Evolutionary conservation across 2,329 filamentous ascomycete species (phyloP).

Genomic region (Apiospora arundinis): DNA sequence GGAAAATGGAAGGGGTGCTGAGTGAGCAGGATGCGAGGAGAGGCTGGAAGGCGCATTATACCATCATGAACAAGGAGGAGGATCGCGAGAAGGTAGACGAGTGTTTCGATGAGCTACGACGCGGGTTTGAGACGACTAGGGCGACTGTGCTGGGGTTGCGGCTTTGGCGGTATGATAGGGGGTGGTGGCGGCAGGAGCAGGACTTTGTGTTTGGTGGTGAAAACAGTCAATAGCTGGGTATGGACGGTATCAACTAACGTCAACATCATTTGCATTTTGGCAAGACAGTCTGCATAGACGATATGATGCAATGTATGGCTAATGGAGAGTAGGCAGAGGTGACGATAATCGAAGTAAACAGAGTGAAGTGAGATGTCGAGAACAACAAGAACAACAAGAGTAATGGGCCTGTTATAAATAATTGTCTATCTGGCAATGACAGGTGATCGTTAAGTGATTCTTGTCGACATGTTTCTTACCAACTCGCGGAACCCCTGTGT

Average conservation of each 20-base stretch:
- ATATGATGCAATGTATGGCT: too few species aligned
- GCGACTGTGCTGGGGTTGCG: background rate
- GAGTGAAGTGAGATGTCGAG: background rate
- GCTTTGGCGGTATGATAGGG: constrained; percentile 18
- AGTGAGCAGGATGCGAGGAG: background rate
- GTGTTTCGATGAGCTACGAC: background rate
- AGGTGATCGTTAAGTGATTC: too few species aligned
- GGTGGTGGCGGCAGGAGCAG: constrained; percentile 1
- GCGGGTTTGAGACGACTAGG: background rate
- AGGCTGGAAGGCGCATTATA: constrained; percentile 9
- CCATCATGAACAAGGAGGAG: constrained; percentile 15
- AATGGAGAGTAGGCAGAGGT: too few species aligned
- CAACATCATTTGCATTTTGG: too few species aligned
- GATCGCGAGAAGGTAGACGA: background rate
- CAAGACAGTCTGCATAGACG: too few species aligned
- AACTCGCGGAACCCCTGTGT: background rate
- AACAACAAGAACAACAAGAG: too few species aligned
- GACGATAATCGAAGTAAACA: background rate
- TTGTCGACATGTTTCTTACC: background rate
- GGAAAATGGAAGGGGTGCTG: background rate
- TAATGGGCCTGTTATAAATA: too few species aligned
- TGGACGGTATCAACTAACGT: too few species aligned
- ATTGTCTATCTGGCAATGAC: too few species aligned
- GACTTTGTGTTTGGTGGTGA: background rate
- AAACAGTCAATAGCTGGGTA: background rate